Evolutionary conservation across 352 stramenopile genomes (phyloP).

Genomic region (Phytophthora boehmeriae): DNA sequence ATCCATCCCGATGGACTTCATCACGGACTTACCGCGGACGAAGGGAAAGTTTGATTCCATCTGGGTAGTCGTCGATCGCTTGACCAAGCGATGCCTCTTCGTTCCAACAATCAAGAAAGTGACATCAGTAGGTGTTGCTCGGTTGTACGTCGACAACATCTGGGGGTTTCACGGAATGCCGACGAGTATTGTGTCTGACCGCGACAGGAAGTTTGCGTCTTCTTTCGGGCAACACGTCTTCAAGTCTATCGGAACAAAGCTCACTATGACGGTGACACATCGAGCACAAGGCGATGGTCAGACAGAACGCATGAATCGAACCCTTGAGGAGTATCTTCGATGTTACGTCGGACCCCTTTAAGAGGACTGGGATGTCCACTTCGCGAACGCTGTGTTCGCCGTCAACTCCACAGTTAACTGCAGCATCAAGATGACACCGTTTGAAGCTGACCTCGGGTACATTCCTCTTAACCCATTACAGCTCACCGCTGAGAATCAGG

Average conservation of each 20-base stretch:
- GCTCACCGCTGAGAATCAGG: background rate
- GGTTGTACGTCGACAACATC: slow-evolving; percentile 21
- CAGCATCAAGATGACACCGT: slow-evolving; percentile 20
- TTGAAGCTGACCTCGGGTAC: slow-evolving; percentile 21
- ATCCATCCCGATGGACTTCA: slow-evolving; percentile 18
- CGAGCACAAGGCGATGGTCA: slow-evolving; percentile 14
- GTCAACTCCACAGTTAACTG: slow-evolving; percentile 6
- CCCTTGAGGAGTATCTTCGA: slow-evolving; percentile 7
- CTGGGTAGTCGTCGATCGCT: slow-evolving; percentile 16
- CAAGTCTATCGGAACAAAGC: slow-evolving; percentile 12
- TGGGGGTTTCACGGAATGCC: slow-evolving; percentile 11
- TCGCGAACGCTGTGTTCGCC: slow-evolving; percentile 8
- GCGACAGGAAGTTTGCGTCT: slow-evolving; percentile 17
- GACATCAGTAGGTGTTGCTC: slow-evolving; percentile 3
- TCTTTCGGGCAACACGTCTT: slow-evolving; percentile 8
- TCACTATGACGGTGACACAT: slow-evolving; percentile 12
- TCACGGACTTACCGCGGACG: background rate
- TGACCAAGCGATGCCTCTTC: slow-evolving; percentile 18
- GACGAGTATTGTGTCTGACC: slow-evolving; percentile 19
- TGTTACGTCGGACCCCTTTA: slow-evolving; percentile 17
- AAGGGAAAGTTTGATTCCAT: slow-evolving; percentile 4
- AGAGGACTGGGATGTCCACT: slow-evolving; percentile 17
- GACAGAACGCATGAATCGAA: slow-evolving; percentile 16
- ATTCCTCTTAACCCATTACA: slow-evolving; percentile 7
- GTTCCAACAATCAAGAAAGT: slow-evolving; percentile 1